A percentile compares a stretch with the other conserved stretches of the same genome.
phyloP scores from a whole-genome alignment of 306 rosid genomes.

The Carpinus viminea region DNA sequence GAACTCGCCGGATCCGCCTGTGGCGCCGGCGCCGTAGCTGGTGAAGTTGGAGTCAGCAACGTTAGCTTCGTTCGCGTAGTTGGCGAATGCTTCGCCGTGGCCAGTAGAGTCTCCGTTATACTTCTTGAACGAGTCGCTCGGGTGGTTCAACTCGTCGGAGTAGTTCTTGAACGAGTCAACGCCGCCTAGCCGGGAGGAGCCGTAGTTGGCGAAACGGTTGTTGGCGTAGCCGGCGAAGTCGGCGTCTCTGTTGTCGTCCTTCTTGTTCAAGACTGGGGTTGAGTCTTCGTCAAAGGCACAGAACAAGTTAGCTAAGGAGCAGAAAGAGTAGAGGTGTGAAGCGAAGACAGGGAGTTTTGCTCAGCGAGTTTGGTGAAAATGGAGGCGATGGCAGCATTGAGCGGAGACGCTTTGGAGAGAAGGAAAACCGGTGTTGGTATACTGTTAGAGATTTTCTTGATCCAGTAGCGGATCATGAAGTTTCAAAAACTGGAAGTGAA shows the following conservation, averaged over 20 bases:
- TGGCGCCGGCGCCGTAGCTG: slow-evolving; percentile 49
- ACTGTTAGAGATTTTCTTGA: slow-evolving; percentile 47
- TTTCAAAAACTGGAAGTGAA: no score
- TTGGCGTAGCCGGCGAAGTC: slow-evolving; percentile 58
- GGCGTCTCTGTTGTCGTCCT: slow-evolving; percentile 26
- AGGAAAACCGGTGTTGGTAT: slow-evolving; percentile 53
- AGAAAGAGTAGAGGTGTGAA: slow-evolving; percentile 50
- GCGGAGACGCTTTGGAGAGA: slow-evolving; percentile 73
- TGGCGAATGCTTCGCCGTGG: slow-evolving; percentile 53
- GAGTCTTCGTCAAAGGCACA: slow-evolving; percentile 58
- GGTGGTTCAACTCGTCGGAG: slow-evolving; percentile 63
- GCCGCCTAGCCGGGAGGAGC: slow-evolving; percentile 41
- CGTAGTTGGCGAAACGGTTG: slow-evolving; percentile 66
- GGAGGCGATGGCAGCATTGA: slow-evolving; percentile 54
- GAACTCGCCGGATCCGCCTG: slow-evolving; percentile 55
- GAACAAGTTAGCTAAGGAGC: slow-evolving; percentile 56
- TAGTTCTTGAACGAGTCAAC: slow-evolving; percentile 84
- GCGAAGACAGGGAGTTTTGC: slow-evolving; percentile 33
- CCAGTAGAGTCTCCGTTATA: slow-evolving; percentile 52
- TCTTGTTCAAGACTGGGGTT: background rate
- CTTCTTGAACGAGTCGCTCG: slow-evolving; percentile 57
- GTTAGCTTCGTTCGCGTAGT: slow-evolving; percentile 70
- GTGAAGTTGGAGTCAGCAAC: slow-evolving; percentile 64
- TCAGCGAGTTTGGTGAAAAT: slow-evolving; percentile 38
- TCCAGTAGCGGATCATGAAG: slow-evolving; percentile 74